These are phyloP conservation scores for Aspergillus sp. DNA, from an alignment of 2,329 filamentous ascomycete genomes.

Conservation along the genomic window DNA sequence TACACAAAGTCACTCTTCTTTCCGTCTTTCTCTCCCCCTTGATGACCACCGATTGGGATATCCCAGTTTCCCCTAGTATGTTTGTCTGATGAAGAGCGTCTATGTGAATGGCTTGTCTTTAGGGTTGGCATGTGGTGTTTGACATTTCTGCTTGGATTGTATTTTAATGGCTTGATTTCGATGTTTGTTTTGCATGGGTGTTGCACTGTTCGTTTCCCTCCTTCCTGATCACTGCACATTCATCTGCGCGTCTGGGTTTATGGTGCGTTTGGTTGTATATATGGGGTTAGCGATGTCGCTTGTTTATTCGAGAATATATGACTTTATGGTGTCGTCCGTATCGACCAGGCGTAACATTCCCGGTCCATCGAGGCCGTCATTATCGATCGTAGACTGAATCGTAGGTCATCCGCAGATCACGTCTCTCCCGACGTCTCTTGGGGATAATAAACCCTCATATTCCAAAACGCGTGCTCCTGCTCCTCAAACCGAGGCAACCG, in stretches of 20 bases:
- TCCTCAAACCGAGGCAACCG: constrained; percentile 28
- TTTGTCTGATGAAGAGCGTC: constrained; percentile 11
- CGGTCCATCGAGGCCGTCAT: neutral
- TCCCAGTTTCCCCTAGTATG: neutral
- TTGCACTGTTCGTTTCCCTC: neutral
- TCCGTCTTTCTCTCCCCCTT: constrained; percentile 5
- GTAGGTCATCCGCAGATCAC: neutral
- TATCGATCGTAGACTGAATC: neutral
- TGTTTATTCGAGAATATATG: neutral
- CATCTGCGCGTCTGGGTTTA: neutral
- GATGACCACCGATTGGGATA: constrained; percentile 3
- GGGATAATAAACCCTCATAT: constrained; percentile 32
- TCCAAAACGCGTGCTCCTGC: constrained; percentile 38
- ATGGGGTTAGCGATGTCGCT: neutral
- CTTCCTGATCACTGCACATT: constrained; percentile 2
- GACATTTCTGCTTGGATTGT: constrained; percentile 9
- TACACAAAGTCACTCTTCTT: neutral
- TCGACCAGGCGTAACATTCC: too few species aligned
- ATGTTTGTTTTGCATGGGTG: neutral
- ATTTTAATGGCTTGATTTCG: constrained; percentile 9
- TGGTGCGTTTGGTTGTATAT: constrained; percentile 6
- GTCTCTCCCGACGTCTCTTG: constrained; percentile 4
- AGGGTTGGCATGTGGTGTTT: constrained; percentile 8
- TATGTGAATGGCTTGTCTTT: constrained; percentile 5
- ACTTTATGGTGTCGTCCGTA: neutral